Percentiles rank a stretch among this genome's conserved stretches.
Evolutionary conservation across 257 asterid species (phyloP).

Genomic region (Petunia axillaris): DNA sequence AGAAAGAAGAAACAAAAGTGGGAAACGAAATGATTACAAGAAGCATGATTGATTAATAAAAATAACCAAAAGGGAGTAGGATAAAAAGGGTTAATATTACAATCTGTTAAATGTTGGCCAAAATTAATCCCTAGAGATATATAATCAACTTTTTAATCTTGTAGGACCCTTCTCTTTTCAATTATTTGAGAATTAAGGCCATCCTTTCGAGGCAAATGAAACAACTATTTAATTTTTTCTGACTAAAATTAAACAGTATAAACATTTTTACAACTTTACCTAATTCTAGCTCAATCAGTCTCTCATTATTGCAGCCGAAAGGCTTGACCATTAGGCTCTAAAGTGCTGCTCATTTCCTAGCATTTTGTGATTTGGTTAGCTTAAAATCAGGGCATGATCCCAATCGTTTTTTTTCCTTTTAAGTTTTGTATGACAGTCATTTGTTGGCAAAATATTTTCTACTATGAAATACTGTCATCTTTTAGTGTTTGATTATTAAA

Average conservation of each 20-base stretch:
- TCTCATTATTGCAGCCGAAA: conserved; percentile 44
- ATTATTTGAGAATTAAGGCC: background rate
- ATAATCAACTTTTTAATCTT: conserved; percentile 23
- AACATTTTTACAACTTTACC: conserved; percentile 28
- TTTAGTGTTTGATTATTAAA: too few species aligned
- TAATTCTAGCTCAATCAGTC: conserved; percentile 30
- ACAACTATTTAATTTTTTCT: background rate
- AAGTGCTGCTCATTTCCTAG: background rate
- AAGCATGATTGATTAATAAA: conserved; percentile 39
- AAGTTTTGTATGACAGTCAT: too few species aligned
- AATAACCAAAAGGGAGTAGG: conserved; percentile 24
- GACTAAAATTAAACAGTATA: background rate
- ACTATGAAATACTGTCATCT: too few species aligned
- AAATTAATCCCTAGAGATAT: conserved; percentile 35
- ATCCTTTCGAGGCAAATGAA: conserved; percentile 25
- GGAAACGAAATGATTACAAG: conserved; percentile 43
- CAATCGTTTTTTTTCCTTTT: background rate
- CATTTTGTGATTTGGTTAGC: background rate
- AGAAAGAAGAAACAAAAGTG: conserved; percentile 28
- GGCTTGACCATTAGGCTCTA: conserved; percentile 28
- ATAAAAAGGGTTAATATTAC: conserved; percentile 34
- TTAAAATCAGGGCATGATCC: background rate
- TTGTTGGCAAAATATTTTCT: too few species aligned
- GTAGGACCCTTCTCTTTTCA: conserved; percentile 28
- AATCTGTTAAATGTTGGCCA: background rate